Percentiles rank a stretch among this genome's conserved stretches.
phyloP scores from a whole-genome alignment of 495 filamentous ascomycete species.

The Rhypophila decipiens region DNA sequence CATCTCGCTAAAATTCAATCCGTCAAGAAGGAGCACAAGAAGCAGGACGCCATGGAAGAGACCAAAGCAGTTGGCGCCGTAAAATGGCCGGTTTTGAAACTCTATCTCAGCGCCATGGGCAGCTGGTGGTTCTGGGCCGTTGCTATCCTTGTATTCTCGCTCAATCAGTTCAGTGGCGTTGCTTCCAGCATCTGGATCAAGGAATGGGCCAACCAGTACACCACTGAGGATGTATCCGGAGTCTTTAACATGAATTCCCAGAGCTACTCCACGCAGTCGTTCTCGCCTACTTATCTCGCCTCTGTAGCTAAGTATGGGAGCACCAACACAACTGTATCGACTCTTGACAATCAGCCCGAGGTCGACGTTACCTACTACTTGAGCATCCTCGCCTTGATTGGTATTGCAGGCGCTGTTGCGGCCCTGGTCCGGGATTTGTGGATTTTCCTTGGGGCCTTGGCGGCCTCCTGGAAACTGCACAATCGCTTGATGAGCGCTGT shows the following conservation, averaged over 20 bases:
- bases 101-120: slow-evolving; percentile 88
- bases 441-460: slow-evolving; percentile 87
- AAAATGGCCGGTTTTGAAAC: slow-evolving; percentile 72
- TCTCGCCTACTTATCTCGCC: slow-evolving; percentile 30
- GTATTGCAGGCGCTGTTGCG: slow-evolving; percentile 61
- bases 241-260: slow-evolving; percentile 32
- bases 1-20: slow-evolving; percentile 26
- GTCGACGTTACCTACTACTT: slow-evolving; percentile 84
- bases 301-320: slow-evolving; percentile 28
- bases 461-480: slow-evolving; percentile 83
- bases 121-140: slow-evolving; percentile 88
- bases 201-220: slow-evolving; percentile 66
- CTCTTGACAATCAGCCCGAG: slow-evolving; percentile 25
- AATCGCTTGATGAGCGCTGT: slow-evolving; percentile 69
- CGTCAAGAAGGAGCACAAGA: slow-evolving; percentile 41
- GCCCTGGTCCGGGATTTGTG: slow-evolving; percentile 76
- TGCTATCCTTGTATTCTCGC: slow-evolving; percentile 63
- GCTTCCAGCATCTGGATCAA: slow-evolving; percentile 91
- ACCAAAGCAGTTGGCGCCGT: slow-evolving; percentile 77
- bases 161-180: slow-evolving; percentile 77
- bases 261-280: slow-evolving; percentile 20
- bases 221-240: slow-evolving; percentile 24
- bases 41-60: slow-evolving; percentile 56
- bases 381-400: slow-evolving; percentile 72
- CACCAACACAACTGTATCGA: slow-evolving; percentile 12